Evolutionary conservation across 345 rosid species (phyloP).

Genomic region (Eucalyptus globulus): DNA sequence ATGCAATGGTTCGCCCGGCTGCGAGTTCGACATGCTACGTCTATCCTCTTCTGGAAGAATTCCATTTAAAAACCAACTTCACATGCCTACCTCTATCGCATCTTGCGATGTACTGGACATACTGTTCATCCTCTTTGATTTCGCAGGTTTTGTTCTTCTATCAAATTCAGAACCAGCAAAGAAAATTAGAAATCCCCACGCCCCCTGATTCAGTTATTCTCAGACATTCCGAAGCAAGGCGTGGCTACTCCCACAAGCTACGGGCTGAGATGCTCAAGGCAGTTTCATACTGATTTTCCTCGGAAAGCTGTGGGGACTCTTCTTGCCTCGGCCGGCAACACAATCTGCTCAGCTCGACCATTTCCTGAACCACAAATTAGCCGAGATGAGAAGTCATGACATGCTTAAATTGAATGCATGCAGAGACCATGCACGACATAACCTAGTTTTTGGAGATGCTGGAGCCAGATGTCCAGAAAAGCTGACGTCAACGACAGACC

Average conservation of each 20-base stretch:
- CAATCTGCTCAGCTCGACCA: slow-evolving; percentile 16
- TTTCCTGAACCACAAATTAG: slow-evolving; percentile 14
- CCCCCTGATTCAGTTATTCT: neutral
- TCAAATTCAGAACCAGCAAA: neutral
- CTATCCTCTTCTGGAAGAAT: neutral
- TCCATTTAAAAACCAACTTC: neutral
- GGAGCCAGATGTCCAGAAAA: neutral
- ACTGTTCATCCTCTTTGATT: neutral
- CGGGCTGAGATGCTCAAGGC: neutral
- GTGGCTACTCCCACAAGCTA: slow-evolving; percentile 1
- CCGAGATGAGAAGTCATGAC: neutral
- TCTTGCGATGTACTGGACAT: neutral
- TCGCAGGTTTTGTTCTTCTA: neutral
- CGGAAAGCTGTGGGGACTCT: neutral
- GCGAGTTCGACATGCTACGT: neutral
- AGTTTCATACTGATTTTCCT: neutral
- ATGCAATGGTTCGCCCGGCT: neutral
- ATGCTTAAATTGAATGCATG: neutral
- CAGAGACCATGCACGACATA: neutral
- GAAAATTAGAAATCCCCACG: neutral
- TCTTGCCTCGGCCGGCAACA: slow-evolving; percentile 27
- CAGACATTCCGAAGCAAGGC: neutral
- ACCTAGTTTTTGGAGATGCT: neutral
- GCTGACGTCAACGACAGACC: neutral
- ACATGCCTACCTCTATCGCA: neutral